A percentile compares a stretch with the other conserved stretches of the same genome.
Conservation (phyloP, 805 yeast species). For the Lipomyces kockii region DNA sequence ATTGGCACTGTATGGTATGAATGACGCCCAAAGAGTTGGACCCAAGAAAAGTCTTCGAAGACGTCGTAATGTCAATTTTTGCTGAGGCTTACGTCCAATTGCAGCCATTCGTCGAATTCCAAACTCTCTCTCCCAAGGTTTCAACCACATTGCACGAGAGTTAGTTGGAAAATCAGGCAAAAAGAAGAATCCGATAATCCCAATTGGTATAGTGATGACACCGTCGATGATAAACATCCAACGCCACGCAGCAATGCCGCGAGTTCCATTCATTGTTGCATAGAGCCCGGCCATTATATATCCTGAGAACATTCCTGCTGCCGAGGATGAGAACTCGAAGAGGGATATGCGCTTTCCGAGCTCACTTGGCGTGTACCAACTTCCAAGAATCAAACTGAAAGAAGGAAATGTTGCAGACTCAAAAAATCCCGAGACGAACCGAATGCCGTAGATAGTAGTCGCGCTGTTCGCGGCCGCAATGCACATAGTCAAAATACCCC, state of each 20-base stretch:
- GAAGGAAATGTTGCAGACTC: constrained; percentile 71
- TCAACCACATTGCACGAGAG: constrained; percentile 20
- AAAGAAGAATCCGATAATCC: constrained; percentile 43
- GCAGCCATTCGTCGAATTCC: constrained; percentile 17
- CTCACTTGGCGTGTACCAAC: constrained; percentile 62
- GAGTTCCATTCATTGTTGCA: constrained; percentile 32
- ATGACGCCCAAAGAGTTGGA: constrained; percentile 7
- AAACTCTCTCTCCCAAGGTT: constrained; percentile 11
- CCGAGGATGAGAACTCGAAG: constrained; percentile 51
- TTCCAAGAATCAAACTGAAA: constrained; percentile 49
- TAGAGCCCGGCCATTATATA: constrained; percentile 59
- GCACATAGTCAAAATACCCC: constrained; percentile 58
- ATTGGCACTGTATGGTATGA: constrained; percentile 9
- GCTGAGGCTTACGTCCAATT: constrained; percentile 24
- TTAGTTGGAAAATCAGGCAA: constrained; percentile 21
- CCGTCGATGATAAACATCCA: constrained; percentile 73
- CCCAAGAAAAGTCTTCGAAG: constrained; percentile 12
- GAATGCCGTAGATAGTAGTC: constrained; percentile 57
- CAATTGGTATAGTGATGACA: constrained; percentile 49
- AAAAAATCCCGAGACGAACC: constrained; percentile 69
- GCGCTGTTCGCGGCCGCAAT: constrained; percentile 60
- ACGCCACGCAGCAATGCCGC: constrained; percentile 48
- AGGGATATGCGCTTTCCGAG: constrained; percentile 48
- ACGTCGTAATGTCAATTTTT: constrained; percentile 8
- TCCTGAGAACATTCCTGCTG: constrained; percentile 55